Evolutionary conservation across 768 basidiomycete genomes (phyloP).

Genomic region (Leccinum uliginosum): DNA sequence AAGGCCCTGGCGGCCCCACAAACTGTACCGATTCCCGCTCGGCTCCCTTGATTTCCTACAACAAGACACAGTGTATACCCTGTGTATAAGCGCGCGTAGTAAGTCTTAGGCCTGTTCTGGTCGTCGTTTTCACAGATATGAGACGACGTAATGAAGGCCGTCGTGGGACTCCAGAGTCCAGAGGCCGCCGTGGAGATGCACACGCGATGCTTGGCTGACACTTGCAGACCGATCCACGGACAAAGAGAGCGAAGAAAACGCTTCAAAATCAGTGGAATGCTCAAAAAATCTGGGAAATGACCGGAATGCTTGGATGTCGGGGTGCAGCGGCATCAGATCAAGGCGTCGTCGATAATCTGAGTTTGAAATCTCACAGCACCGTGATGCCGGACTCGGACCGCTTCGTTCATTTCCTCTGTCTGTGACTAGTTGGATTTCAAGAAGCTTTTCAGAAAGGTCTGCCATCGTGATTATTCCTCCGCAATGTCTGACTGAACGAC

Average conservation of each 20-base stretch:
- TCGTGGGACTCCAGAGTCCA: not conserved
- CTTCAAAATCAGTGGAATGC: not conserved
- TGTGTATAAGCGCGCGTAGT: not conserved
- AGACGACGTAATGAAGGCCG: not conserved
- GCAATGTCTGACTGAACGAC: not conserved
- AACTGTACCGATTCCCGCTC: not conserved
- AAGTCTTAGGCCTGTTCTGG: not conserved
- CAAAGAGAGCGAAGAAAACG: not conserved
- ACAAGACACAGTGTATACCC: not conserved
- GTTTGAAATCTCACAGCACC: too few relatives aligned
- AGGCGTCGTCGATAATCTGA: too few relatives aligned
- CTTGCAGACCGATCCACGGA: not conserved
- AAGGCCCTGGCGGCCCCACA: not conserved
- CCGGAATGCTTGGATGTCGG: too few relatives aligned
- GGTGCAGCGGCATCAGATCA: not conserved
- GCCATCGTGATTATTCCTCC: not conserved
- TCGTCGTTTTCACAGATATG: not conserved
- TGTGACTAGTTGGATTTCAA: not conserved
- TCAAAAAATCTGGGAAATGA: too few relatives aligned
- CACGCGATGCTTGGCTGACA: not conserved
- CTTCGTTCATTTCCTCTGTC: too few relatives aligned
- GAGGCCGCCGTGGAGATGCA: not conserved
- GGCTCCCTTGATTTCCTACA: not conserved
- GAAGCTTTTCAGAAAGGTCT: not conserved
- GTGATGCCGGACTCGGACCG: too few relatives aligned